Evolutionary conservation across 306 rosid species (phyloP).

Genomic region (Alnus glutinosa): DNA sequence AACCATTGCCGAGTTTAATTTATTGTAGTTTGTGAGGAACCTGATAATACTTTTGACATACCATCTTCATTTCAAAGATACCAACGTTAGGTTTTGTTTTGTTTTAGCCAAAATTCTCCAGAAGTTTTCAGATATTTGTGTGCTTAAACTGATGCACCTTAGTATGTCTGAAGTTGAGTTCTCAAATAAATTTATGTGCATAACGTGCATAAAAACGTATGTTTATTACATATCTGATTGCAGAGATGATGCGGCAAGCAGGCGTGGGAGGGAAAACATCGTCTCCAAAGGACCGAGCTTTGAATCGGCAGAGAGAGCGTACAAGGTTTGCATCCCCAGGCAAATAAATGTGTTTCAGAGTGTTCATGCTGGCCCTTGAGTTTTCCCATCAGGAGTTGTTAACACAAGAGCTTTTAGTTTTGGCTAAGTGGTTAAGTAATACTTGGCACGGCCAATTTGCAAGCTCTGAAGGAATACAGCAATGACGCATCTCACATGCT

Average conservation of each 20-base stretch:
- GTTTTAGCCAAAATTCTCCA: background rate
- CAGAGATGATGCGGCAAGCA: conserved; percentile 98
- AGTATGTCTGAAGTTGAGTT: background rate
- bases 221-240: background rate
- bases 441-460: conserved; percentile 30
- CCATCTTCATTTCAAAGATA: background rate
- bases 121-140: background rate
- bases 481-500: conserved; percentile 26
- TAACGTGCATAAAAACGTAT: background rate
- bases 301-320: conserved; percentile 70
- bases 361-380: conserved; percentile 25
- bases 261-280: conserved; percentile 75
- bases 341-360: conserved; percentile 34
- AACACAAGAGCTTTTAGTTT: conserved; percentile 42
- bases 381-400: conserved; percentile 16
- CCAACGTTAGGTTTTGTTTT: background rate
- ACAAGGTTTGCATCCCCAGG: conserved; percentile 95
- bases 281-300: conserved; percentile 86
- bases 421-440: conserved; percentile 28
- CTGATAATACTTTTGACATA: background rate
- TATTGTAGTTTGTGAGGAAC: background rate
- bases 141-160: background rate
- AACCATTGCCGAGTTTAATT: background rate
- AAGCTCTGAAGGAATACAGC: conserved; percentile 12
- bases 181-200: background rate